Percentiles rank a stretch among this genome's conserved stretches.
phyloP scores from a whole-genome alignment of 2,329 filamentous ascomycete species.

The Calonectria hongkongensis region DNA sequence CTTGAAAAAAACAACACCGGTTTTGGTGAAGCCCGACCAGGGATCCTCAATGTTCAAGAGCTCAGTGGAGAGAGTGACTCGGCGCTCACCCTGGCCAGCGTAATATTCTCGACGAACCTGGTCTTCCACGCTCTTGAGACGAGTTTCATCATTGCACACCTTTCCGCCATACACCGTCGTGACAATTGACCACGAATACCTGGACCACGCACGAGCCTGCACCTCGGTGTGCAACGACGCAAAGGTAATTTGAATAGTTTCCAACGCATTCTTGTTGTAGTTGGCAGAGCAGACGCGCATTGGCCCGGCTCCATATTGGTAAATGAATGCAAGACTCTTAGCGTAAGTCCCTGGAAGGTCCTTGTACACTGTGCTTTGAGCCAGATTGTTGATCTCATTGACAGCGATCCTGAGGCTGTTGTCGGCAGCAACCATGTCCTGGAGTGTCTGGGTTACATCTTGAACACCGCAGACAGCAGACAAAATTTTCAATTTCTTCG shows the following conservation, averaged over 20 bases:
- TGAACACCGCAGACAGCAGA: background rate
- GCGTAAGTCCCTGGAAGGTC: background rate
- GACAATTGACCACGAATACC: slow-evolving; percentile 3
- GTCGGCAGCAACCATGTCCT: background rate
- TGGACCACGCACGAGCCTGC: background rate
- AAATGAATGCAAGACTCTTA: slow-evolving; percentile 5
- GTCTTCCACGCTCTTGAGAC: background rate
- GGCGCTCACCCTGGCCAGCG: background rate
- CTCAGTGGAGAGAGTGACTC: background rate
- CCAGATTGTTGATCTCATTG: background rate
- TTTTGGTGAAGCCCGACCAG: background rate
- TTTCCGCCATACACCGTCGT: background rate
- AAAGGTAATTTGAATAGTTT: background rate
- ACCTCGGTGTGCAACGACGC: background rate
- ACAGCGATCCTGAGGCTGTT: background rate
- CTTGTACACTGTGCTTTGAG: slow-evolving; percentile 2
- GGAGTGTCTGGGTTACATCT: slow-evolving; percentile 8
- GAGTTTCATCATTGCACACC: background rate
- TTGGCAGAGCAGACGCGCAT: background rate
- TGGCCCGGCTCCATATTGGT: background rate
- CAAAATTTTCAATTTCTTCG: slow-evolving; percentile 1
- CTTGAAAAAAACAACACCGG: slow-evolving; percentile 5
- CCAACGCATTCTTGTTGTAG: background rate
- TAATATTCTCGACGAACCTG: slow-evolving; percentile 6
- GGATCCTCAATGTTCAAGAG: background rate